Evolutionary conservation across 2,329 filamentous ascomycete genomes (phyloP), one percentile per base, ranked within the genome.

Genomic region (Cytospora piceicola): DNA sequence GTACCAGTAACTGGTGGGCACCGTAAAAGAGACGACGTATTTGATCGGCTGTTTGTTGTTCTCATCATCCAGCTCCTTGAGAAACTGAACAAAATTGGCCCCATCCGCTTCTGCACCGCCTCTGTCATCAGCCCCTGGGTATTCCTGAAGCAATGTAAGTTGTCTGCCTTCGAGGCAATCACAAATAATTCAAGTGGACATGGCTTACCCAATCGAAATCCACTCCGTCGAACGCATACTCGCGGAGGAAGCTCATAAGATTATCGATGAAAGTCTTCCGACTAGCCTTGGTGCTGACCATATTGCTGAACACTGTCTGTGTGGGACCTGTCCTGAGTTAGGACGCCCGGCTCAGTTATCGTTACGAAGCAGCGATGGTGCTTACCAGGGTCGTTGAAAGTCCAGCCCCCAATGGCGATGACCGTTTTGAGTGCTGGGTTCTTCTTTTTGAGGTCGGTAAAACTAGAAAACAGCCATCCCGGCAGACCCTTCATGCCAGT

Each of bases 31-130:
- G 27, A 66, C 24, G 32, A 34, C 63, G n/a, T 42, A 55, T 5
- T 62, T 27, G 17, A 17, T 22, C 56, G 27, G 11, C n/a, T 27
- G n/a, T 14, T 36, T 34, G 22, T 63, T 29, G 1, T 39, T 52
- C 12, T 30, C 20, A 34, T 42, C 42, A 51, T n/a, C 54, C 15
- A 4, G 81, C 84, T 77, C 82, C 89, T 86, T 71, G 14, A 69
- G 36, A 14, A 70, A 53, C 4, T 29, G 32, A 24, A 67, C 49
- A 34, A 63, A 68, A 51, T 68, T 69, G 17, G 58, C 54, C 11
- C 36, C 61, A 61, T 69, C 68, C 1, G 59, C 58, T 17, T 42
- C 34, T 15, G 65, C 20, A 27, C 68, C 68, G 20, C 65, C 67
- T 15, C 68, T 56, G 46, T 70, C 68, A 15, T 36, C 27, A 39